Percentiles rank a stretch among this genome's conserved stretches.
Conservation (phyloP, 2,329 filamentous ascomycete species). For the Colletotrichum sp. region DNA sequence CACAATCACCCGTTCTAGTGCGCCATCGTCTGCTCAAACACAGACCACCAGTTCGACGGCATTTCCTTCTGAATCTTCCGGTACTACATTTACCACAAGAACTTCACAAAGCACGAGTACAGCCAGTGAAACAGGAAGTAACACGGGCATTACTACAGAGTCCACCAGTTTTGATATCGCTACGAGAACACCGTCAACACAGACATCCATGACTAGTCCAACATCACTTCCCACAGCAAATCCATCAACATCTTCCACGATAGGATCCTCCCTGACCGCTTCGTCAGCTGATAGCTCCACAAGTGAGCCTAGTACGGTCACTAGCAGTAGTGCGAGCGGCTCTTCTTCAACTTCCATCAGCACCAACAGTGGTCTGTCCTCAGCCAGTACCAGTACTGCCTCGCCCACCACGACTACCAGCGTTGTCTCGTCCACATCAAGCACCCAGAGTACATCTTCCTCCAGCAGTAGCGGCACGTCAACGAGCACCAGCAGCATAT, state of each 20-base stretch:
- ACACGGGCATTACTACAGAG: neutral
- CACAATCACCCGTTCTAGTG: neutral
- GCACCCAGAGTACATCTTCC: neutral
- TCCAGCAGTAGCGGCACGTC: neutral
- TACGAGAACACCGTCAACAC: neutral
- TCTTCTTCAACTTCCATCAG: neutral
- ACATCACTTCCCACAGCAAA: neutral
- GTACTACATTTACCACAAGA: neutral
- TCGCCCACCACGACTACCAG: neutral
- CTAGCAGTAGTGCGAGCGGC: neutral
- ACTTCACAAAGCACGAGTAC: neutral
- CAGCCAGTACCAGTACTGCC: neutral
- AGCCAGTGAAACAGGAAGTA: neutral
- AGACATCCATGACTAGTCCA: neutral
- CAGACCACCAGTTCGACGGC: neutral
- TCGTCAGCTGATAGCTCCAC: neutral
- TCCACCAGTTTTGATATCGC: neutral
- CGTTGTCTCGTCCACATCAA: no score
- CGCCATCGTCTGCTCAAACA: neutral
- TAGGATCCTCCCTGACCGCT: neutral
- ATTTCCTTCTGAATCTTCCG: no score
- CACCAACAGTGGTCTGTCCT: neutral
- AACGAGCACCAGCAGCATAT: neutral
- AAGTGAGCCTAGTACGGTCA: neutral
- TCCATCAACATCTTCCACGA: fast-evolving